phyloP scores from a whole-genome alignment of 192 early-diverging fungal genomes.

The Geranomyces michiganensis region DNA sequence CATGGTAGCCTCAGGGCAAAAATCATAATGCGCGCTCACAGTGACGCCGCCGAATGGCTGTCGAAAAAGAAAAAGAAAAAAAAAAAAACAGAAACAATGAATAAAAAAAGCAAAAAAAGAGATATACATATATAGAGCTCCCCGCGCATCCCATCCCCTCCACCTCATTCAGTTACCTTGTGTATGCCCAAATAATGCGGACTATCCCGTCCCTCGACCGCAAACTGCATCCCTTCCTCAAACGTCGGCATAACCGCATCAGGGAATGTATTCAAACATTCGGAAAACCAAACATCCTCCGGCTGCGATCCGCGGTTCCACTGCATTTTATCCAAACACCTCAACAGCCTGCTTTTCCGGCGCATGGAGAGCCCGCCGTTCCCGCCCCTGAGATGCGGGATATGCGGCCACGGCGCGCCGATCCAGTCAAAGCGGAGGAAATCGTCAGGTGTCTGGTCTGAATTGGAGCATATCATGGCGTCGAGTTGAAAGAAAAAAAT shows the following conservation, averaged over 20 bases:
- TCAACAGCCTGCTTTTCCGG: slow-evolving; percentile 12
- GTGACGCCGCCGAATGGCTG: slow-evolving; percentile 4
- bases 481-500: slow-evolving; percentile 33
- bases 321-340: slow-evolving; percentile 11
- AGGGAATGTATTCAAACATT: slow-evolving; percentile 5
- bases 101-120: too few species aligned
- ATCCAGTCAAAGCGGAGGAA: slow-evolving; percentile 24
- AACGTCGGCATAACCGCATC: slow-evolving; percentile 29
- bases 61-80: background rate
- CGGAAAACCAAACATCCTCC: slow-evolving; percentile 23
- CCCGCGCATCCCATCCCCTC: too few species aligned
- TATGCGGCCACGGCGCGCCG: slow-evolving; percentile 29
- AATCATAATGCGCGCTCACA: background rate
- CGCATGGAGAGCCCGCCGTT: slow-evolving; percentile 29
- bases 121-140: too few species aligned
- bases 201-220: slow-evolving; percentile 9
- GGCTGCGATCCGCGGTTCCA: slow-evolving; percentile 2
- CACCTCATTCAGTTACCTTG: too few species aligned
- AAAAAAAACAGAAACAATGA: background rate
- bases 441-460: slow-evolving; percentile 9
- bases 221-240: slow-evolving; percentile 18
- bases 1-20: slow-evolving; percentile 14
- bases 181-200: slow-evolving; percentile 18
- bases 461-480: slow-evolving; percentile 23
- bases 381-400: slow-evolving; percentile 10